Base-by-base conservation (phyloP, 2,329 filamentous ascomycete genomes). In the Mycosphaerella sp. region DNA sequence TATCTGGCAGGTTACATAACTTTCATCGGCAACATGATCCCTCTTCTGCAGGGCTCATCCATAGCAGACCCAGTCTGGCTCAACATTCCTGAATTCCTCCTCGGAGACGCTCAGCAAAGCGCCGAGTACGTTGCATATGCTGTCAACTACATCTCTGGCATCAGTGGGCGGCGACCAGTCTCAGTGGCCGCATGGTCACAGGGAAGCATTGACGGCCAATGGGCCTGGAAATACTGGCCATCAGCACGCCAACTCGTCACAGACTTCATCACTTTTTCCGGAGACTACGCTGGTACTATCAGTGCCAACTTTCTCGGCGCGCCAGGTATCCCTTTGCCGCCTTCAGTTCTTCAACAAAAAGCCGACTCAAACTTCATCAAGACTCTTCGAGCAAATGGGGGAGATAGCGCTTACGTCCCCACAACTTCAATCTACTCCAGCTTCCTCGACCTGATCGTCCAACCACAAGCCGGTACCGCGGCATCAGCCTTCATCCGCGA, bases 211-310 rank as follows among this genome's bases (percentile, higher is more conserved):
- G 67, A 76, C 50, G 68, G 71, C 0, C 78, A 81, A 61, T 81
- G 78, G 79, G 75, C 73, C 0, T 66, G 78, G 53, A 79, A 79
- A 55, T 79, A 78, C 66, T 80, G 75, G 75, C 76, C 76, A 0
- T 76, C 73, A 1, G 75, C 73, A 1, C 71, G 72, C 7, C 57
- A 57, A 1, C 64, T 67, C 1, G 70, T 75, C 2, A 68, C 68
- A 28, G 73, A 80, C 60, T 73, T 77, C 59, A 68, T 81, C 34
- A 69, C 74, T 39, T 68, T 79, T 42, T 74, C 72, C 7, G 70
- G 76, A 2, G 77, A 79, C 54, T 80, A 78, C 59, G 70, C 72
- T 46, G 76, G 76, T 42, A 76, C 74, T 0, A 49, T 70, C 5
- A 47, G 70, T 0, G 70, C 67, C 17, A 66, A 70, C 43, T 45